A percentile compares a stretch with the other conserved stretches of the same genome.
Conservation (phyloP, 1,284 basidiomycete genomes). For the Abortiporus biennis region DNA sequence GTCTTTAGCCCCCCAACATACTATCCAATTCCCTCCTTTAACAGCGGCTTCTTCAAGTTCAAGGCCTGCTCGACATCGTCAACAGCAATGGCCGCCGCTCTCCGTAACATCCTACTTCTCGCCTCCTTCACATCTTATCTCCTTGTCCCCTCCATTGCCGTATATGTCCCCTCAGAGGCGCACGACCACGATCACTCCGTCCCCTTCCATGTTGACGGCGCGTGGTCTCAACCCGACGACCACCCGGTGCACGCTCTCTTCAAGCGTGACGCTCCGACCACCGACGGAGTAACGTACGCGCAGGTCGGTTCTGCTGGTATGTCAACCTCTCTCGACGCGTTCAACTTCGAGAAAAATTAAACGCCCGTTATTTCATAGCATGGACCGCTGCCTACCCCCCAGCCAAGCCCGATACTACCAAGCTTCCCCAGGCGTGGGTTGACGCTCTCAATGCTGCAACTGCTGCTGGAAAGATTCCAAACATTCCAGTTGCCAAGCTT, state of each 20-base stretch:
- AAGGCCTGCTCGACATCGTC: too few species aligned
- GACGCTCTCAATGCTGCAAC: slow-evolving; percentile 61
- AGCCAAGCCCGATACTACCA: slow-evolving; percentile 32
- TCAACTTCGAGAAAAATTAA: background rate
- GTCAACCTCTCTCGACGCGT: slow-evolving; percentile 13
- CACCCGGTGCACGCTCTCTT: slow-evolving; percentile 59
- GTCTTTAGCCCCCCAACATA: too few species aligned
- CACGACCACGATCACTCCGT: slow-evolving; percentile 13
- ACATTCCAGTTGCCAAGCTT: slow-evolving; percentile 46
- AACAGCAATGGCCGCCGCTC: too few species aligned
- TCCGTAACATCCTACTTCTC: too few species aligned
- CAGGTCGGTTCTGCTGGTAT: slow-evolving; percentile 53
- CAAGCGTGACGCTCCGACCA: slow-evolving; percentile 34
- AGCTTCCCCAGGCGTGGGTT: slow-evolving; percentile 59
- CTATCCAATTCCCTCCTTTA: too few species aligned
- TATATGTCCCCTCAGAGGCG: slow-evolving; percentile 2
- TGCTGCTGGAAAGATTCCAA: slow-evolving; percentile 66
- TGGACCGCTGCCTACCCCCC: slow-evolving; percentile 54
- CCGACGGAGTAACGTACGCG: slow-evolving; percentile 42
- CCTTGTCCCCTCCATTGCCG: background rate
- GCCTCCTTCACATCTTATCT: background rate
- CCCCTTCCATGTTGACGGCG: slow-evolving; percentile 27
- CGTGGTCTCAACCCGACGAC: slow-evolving; percentile 52
- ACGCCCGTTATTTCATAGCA: slow-evolving; percentile 33
- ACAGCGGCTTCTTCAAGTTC: too few species aligned